Evolutionary conservation across 345 rosid genomes (phyloP).

Genomic region (Rhizophora apiculata): DNA sequence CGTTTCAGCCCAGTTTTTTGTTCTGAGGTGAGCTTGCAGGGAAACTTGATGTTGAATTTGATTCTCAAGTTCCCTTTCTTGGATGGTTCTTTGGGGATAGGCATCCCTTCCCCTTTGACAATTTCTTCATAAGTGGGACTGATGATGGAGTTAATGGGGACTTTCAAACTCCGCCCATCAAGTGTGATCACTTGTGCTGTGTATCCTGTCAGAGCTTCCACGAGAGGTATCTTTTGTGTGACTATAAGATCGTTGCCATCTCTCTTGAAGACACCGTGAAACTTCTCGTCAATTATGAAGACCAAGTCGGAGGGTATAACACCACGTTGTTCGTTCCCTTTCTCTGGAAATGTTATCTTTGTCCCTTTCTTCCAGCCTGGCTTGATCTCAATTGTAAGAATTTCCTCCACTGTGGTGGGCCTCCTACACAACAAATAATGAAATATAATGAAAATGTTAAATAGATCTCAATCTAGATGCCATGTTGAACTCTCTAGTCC

Average conservation of each 20-base stretch:
- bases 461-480: too few species aligned
- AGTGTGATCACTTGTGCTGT: slow-evolving; percentile 58
- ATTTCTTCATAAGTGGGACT: slow-evolving; percentile 79
- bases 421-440: slow-evolving; percentile 43
- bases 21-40: slow-evolving; percentile 58
- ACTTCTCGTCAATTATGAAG: slow-evolving; percentile 84
- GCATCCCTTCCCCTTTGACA: slow-evolving; percentile 86
- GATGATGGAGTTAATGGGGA: slow-evolving; percentile 51
- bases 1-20: slow-evolving; percentile 66
- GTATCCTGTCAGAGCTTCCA: slow-evolving; percentile 79
- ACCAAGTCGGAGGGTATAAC: slow-evolving; percentile 64
- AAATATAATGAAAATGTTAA: neutral
- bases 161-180: slow-evolving; percentile 60
- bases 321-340: slow-evolving; percentile 74
- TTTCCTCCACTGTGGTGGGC: slow-evolving; percentile 62
- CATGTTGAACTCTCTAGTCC: too few species aligned
- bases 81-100: slow-evolving; percentile 76
- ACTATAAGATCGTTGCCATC: slow-evolving; percentile 77
- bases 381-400: slow-evolving; percentile 69
- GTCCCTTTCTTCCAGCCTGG: slow-evolving; percentile 95
- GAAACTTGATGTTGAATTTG: slow-evolving; percentile 78
- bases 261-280: slow-evolving; percentile 70
- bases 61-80: slow-evolving; percentile 75
- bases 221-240: slow-evolving; percentile 61
- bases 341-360: slow-evolving; percentile 70